Evolutionary conservation across 306 rosid genomes (phyloP), one percentile per base, ranked within the genome.

Genomic region (Inga leiocalycina): DNA sequence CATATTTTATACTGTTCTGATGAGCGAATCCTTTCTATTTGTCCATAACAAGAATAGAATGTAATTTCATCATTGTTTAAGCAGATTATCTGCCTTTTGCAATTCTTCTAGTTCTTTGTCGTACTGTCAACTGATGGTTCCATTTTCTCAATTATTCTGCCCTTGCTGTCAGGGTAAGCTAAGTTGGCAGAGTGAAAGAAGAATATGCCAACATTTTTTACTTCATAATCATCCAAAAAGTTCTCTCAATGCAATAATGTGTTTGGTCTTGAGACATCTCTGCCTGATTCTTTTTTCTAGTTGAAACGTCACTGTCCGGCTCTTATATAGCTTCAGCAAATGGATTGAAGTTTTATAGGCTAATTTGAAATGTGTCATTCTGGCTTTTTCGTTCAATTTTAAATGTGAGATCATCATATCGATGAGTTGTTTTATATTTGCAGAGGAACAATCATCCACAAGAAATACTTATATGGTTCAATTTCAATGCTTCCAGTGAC

Each of bases 391-490:
- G 54, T 67, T 78, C 71, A 45, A 51, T 69, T 83, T 66, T 81
- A 51, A 49, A 19, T 66, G 56, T 22, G 49, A 71, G 66, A 80
- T 74, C 37, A 30, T 68, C 71, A 79, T 85, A 51, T 74, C 71
- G 57, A 57, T 64, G 74, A 85, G 76, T 15, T 84, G 74, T 69
- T 77, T 39, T 81, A 51, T 78, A 51, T 83, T 87, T 80, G 64
- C 92, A 96, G 98, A 92, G 99, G 99, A 75, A 82, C 89, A 57
- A 77, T 86, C 77, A 80, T 92, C 76, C 99, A 94, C 92, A 88
- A 74, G 91, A 91, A 91, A 78, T 92, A 87, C 86, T 89, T 92
- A 20, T 96, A 96, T 65, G 93, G 95, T 75, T 94, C 97, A 8
- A 66, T 92, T 80, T 35, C 89, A 3, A 71, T 92, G 91, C 92